Percentiles rank a stretch among this genome's conserved stretches.
These are phyloP conservation scores for Avicennia marina DNA, from an alignment of 257 asterid genomes.

Conservation along the genomic window DNA sequence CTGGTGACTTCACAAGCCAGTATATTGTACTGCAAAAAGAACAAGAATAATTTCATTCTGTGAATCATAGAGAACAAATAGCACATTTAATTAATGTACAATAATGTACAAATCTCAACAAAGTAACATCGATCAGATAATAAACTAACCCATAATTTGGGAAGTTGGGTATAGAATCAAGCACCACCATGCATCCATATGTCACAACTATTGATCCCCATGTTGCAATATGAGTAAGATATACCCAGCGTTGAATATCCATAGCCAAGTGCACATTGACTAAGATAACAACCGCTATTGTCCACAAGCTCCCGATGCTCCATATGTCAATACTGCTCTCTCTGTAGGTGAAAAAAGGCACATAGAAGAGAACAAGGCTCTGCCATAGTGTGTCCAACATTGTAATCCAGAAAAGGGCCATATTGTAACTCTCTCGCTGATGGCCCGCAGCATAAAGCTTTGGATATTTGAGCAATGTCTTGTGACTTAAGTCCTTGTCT, in stretches of 20 bases:
- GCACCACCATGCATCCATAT: conserved; percentile 57
- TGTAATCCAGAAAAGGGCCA: conserved; percentile 45
- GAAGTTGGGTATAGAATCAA: conserved; percentile 69
- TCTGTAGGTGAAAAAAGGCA: conserved; percentile 51
- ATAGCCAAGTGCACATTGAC: conserved; percentile 94
- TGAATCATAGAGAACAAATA: conserved; percentile 6
- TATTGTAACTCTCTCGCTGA: conserved; percentile 50
- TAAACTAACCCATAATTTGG: conserved; percentile 84
- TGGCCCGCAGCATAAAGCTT: conserved; percentile 65
- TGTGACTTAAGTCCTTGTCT: not conserved
- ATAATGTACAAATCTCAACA: conserved; percentile 6
- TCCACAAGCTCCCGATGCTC: conserved; percentile 67
- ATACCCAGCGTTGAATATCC: conserved; percentile 86
- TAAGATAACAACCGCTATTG: conserved; percentile 71
- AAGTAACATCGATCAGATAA: conserved; percentile 8
- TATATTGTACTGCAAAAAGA: conserved; percentile 74
- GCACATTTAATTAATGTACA: too few species aligned
- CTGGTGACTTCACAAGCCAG: conserved; percentile 63
- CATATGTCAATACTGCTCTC: conserved; percentile 85
- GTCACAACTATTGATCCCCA: conserved; percentile 83
- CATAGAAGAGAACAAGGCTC: conserved; percentile 48
- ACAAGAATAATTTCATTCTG: conserved; percentile 13
- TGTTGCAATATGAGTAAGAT: conserved; percentile 68
- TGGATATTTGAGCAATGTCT: conserved; percentile 28
- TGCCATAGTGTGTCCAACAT: conserved; percentile 64